A percentile compares a stretch with the other conserved stretches of the same genome.
These are phyloP conservation scores for Opeltia flavorubescens DNA, from an alignment of 495 filamentous ascomycete genomes.

Conservation along the genomic window DNA sequence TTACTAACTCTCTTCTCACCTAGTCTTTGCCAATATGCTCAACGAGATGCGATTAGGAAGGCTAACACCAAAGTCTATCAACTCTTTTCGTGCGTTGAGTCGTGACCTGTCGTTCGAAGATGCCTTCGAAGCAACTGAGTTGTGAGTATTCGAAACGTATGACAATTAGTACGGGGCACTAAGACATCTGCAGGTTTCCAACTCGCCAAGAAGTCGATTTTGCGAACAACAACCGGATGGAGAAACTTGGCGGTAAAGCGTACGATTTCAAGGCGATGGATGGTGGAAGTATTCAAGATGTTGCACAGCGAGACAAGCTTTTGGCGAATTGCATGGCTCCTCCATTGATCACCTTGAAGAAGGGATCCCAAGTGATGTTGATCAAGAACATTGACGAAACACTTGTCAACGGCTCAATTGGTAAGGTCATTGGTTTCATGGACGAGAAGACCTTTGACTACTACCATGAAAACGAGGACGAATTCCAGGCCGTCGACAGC, in stretches of 20 bases:
- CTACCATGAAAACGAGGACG: slow-evolving; percentile 41
- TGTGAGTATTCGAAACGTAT: slow-evolving; percentile 41
- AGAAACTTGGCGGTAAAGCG: slow-evolving; percentile 48
- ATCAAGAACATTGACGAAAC: slow-evolving; percentile 96
- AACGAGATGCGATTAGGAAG: slow-evolving; percentile 93
- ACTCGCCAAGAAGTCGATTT: slow-evolving; percentile 81
- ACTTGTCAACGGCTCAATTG: slow-evolving; percentile 87
- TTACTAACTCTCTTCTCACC: too few relatives aligned
- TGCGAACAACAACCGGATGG: slow-evolving; percentile 66
- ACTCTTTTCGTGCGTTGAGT: slow-evolving; percentile 54
- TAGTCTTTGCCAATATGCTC: slow-evolving; percentile 81
- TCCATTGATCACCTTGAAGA: slow-evolving; percentile 59
- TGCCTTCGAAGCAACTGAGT: slow-evolving; percentile 73
- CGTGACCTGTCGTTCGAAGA: slow-evolving; percentile 60
- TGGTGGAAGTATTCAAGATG: slow-evolving; percentile 57
- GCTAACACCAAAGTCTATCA: slow-evolving; percentile 52
- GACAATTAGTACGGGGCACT: not conserved
- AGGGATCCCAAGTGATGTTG: slow-evolving; percentile 94
- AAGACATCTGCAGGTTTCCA: slow-evolving; percentile 48
- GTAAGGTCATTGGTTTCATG: slow-evolving; percentile 78
- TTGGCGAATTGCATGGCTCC: slow-evolving; percentile 90
- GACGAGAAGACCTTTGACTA: slow-evolving; percentile 60
- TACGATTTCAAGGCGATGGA: slow-evolving; percentile 60
- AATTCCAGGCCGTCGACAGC: slow-evolving; percentile 29
- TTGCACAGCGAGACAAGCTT: slow-evolving; percentile 54